phyloP scores from a whole-genome alignment of 73 alveolate species.

The Breviolum minutum region DNA sequence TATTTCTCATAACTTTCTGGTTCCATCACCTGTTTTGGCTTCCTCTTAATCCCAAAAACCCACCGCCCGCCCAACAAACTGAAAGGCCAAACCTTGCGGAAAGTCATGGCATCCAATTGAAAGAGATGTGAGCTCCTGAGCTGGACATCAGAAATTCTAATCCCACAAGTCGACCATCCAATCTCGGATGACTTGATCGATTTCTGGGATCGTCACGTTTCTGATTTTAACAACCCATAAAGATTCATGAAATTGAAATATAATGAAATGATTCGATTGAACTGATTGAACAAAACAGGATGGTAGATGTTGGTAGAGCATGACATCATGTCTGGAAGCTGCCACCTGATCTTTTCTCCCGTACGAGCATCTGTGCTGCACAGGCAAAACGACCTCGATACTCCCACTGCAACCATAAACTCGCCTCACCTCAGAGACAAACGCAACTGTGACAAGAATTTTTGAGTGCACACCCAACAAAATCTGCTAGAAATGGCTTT shows the following conservation, averaged over 20 bases:
- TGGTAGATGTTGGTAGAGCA: too few species aligned
- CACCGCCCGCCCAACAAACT: too few species aligned
- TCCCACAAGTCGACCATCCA: not conserved
- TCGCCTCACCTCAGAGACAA: not conserved
- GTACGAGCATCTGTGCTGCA: not conserved
- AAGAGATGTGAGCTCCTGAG: constrained; percentile 3
- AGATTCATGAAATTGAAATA: not conserved
- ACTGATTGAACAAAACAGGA: too few species aligned
- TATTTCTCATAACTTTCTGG: not conserved
- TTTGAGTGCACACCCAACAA: too few species aligned
- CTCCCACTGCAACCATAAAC: constrained; percentile 22
- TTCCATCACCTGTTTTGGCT: not conserved
- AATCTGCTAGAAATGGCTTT: not conserved
- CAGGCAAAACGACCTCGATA: constrained; percentile 33
- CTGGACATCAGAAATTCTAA: not conserved
- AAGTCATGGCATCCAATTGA: not conserved
- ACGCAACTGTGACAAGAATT: not conserved
- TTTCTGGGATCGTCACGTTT: not conserved
- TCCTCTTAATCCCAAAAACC: too few species aligned
- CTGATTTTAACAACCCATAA: not conserved
- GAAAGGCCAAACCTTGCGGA: not conserved
- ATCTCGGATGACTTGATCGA: too few species aligned
- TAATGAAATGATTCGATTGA: too few species aligned
- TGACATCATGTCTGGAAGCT: too few species aligned
- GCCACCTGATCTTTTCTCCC: not conserved